phyloP scores from a whole-genome alignment of 306 rosid species.

The Luffa acutangula region DNA sequence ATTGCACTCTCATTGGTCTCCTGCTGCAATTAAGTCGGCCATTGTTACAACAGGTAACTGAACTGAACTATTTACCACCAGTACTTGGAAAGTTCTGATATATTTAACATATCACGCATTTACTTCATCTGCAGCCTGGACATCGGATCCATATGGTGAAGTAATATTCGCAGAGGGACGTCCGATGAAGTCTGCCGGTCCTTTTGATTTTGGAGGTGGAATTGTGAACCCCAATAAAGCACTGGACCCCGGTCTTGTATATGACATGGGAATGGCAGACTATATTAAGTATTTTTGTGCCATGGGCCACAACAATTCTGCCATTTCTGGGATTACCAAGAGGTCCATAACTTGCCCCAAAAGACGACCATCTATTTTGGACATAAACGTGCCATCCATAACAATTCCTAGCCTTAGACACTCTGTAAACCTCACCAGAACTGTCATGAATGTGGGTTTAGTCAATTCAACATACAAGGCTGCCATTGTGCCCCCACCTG shows the following conservation, averaged over 20 bases:
- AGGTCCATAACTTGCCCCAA: neutral
- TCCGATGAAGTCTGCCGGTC: neutral
- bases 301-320: neutral
- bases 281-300: neutral
- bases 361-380: neutral
- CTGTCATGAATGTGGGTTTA: neutral
- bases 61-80: neutral
- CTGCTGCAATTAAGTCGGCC: constrained; percentile 25
- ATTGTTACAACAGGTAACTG: constrained; percentile 21
- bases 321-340: neutral
- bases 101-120: neutral
- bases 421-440: neutral
- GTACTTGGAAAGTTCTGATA: neutral
- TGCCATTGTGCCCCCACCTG: neutral
- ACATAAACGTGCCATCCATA: neutral
- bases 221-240: neutral
- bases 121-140: neutral
- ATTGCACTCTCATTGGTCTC: constrained; percentile 24
- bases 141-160: neutral
- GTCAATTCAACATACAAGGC: neutral
- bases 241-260: neutral
- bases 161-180: neutral
- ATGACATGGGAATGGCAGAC: neutral
- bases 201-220: constrained; percentile 1
- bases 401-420: neutral